phyloP scores from a whole-genome alignment of 257 asterid genomes.

The Paulownia fortunei region DNA sequence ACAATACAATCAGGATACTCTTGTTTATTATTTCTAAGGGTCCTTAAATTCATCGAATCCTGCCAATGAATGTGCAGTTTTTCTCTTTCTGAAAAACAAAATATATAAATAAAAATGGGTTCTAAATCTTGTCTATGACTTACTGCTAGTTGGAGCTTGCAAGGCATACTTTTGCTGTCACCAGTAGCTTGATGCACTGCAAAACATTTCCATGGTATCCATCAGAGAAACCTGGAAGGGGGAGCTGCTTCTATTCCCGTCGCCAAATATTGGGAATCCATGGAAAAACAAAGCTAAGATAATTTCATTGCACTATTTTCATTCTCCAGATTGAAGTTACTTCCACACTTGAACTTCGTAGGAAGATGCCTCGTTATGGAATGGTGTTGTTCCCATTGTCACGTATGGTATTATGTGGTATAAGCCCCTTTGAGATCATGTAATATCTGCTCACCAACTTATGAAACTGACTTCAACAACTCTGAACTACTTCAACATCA shows the following conservation, averaged over 20 bases:
- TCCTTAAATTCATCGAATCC: not conserved
- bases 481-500: not conserved
- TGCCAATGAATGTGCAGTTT: not conserved
- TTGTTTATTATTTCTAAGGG: not conserved
- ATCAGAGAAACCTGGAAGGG: no score
- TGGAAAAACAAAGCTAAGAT: not conserved
- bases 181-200: not conserved
- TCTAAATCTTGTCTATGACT: not conserved
- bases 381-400: not conserved
- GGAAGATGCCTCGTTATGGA: not conserved
- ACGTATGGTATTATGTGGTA: not conserved
- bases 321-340: not conserved
- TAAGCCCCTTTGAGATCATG: conserved; percentile 12
- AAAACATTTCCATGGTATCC: not conserved
- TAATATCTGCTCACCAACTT: not conserved
- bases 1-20: not conserved
- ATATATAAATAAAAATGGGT: not conserved
- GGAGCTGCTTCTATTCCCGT: not conserved
- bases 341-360: not conserved
- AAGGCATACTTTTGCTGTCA: not conserved
- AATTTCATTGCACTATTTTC: not conserved
- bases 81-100: not conserved
- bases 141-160: conserved; percentile 18
- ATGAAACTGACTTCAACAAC: not conserved
- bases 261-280: not conserved